Evolutionary conservation across 352 stramenopile species (phyloP), one percentile per base, ranked within the genome.

Genomic region (Pythium aquatile): DNA sequence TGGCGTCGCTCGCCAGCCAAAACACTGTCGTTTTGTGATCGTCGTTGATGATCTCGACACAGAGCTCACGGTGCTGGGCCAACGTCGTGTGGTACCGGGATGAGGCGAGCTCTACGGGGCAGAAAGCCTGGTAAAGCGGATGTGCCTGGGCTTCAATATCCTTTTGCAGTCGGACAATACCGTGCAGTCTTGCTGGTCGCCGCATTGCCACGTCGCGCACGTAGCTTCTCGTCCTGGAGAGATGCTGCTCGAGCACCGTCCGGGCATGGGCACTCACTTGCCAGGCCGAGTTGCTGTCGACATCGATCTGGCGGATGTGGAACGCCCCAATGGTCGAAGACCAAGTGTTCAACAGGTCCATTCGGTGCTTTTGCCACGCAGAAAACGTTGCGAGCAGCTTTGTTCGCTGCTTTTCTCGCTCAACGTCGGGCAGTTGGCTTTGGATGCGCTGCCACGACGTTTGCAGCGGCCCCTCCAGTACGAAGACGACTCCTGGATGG

Each of bases 331-430:
- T 90, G 9, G 63, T 55, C 8, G 62, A 68, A 20, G 62, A 78
- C 78, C 79, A 92, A 24, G 44, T 60, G 24, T 70, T 55, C 2
- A 91, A 52, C 17, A 88, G 60, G 7, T 90, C 76, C 9, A 89
- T 63, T 8, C 76, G 77, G 17, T 78, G 69, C 20, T 61, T 52
- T 14, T 85, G 69, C 83, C 83, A 91, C 1, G 5, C 35, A 13
- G 60, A 58, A 40, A 87, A 82, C 44, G 58, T 44, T 0, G 35
- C 29, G 9, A 65, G 55, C 6, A 89, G 63, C 8, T 68, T 54
- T 26, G 70, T 61, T 0, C 56, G 29, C 17, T 54, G 48, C 0
- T 10, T 6, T 24, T 37, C 54, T 47, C 39, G 20, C 16, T 44
- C 14, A 63, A 2, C 20, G 39, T 10, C 65, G 20, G 26, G 28